A percentile compares a stretch with the other conserved stretches of the same genome.
phyloP scores from a whole-genome alignment of 306 rosid species.

The Begonia loranthoides region DNA sequence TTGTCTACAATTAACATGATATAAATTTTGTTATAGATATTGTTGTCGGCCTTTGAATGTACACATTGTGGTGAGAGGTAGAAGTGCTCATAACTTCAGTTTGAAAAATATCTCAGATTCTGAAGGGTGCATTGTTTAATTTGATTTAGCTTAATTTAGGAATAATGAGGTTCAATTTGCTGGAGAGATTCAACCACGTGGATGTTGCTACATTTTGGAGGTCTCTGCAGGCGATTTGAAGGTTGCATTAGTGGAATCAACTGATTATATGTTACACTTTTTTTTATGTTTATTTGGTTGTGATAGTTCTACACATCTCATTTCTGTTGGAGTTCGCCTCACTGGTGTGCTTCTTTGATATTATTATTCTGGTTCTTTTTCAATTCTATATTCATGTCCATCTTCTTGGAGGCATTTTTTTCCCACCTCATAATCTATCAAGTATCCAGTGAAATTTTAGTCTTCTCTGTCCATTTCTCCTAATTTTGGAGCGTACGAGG shows the following conservation, averaged over 20 bases:
- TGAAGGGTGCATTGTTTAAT: not conserved
- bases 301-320: no score
- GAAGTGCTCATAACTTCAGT: conserved; percentile 1
- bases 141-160: conserved; percentile 23
- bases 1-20: not conserved
- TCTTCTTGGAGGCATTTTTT: no score
- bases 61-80: conserved; percentile 92
- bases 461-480: no score
- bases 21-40: conserved; percentile 30
- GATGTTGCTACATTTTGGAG: conserved; percentile 56
- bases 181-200: conserved; percentile 83
- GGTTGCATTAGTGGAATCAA: conserved; percentile 27
- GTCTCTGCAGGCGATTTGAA: conserved; percentile 49
- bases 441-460: no score
- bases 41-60: conserved; percentile 87
- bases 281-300: not conserved
- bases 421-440: no score
- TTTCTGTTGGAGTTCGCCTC: no score
- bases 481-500: no score
- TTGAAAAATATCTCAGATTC: not conserved
- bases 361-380: no score
- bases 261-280: not conserved
- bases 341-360: no score
- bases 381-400: no score
- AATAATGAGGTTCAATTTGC: conserved; percentile 98